Percentiles rank a stretch among this genome's conserved stretches.
phyloP scores from a whole-genome alignment of 2,329 filamentous ascomycete species.

The Beauveria sp. region DNA sequence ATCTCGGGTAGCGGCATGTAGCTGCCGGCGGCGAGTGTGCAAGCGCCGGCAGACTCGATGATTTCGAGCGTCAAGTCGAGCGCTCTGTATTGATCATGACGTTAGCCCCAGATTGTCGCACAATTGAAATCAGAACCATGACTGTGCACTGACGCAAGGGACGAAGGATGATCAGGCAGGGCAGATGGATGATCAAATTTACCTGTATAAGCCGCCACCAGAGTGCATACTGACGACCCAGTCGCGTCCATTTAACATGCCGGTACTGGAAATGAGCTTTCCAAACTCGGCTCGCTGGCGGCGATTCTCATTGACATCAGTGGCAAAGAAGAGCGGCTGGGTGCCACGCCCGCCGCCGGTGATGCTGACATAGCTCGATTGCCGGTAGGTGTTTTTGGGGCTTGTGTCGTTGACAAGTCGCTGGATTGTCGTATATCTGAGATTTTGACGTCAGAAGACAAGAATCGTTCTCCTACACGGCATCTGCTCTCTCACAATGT shows the following conservation, averaged over 20 bases:
- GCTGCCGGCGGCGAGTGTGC: conserved; percentile 29
- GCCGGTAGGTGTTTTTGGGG: conserved; percentile 28
- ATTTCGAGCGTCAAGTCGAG: conserved; percentile 32
- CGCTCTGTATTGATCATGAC: conserved; percentile 16
- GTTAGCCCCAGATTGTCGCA: background rate
- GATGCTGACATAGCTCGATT: conserved; percentile 28
- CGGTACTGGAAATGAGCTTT: conserved; percentile 20
- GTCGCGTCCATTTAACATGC: conserved; percentile 27
- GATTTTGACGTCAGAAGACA: background rate
- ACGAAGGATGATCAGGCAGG: too few species aligned
- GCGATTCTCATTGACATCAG: conserved; percentile 33
- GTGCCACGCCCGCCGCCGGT: conserved; percentile 32
- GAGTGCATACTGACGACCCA: conserved; percentile 32
- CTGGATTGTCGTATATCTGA: conserved; percentile 26
- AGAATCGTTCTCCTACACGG: background rate
- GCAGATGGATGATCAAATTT: too few species aligned
- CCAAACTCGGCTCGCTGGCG: conserved; percentile 29
- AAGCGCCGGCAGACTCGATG: conserved; percentile 33
- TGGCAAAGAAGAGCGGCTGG: conserved; percentile 30
- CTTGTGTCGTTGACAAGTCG: conserved; percentile 27
- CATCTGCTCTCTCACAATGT: conserved; percentile 17
- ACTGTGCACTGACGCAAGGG: too few species aligned
- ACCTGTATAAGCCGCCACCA: conserved; percentile 26
- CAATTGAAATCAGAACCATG: too few species aligned
- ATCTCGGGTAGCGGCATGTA: conserved; percentile 20